These are phyloP conservation scores for Bretschneidera sinensis DNA, from an alignment of 345 rosid species.

Conservation along the genomic window DNA sequence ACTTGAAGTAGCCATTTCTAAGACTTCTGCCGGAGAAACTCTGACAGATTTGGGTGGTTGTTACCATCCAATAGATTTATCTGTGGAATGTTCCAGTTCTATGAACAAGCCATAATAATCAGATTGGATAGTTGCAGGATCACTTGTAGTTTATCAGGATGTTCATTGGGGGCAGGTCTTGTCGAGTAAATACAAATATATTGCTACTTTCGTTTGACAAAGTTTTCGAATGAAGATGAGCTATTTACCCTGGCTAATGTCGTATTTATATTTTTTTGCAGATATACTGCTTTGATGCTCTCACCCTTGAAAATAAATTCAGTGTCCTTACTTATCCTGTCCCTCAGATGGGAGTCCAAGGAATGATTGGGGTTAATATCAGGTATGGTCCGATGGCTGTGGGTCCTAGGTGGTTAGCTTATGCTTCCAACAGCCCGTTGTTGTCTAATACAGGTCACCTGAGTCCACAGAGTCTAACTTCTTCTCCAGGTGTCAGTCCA, in stretches of 20 bases:
- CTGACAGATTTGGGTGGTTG: conserved; percentile 1
- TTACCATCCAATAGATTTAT: neutral
- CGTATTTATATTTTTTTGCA: conserved; percentile 36
- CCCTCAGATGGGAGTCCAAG: conserved; percentile 83
- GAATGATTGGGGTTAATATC: conserved; percentile 60
- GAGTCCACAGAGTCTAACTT: conserved; percentile 92
- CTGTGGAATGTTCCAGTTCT: conserved; percentile 1
- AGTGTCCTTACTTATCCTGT: conserved; percentile 91
- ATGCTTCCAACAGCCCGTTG: conserved; percentile 81
- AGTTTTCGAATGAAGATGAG: conserved; percentile 5
- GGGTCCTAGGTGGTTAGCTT: conserved; percentile 96
- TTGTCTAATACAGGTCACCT: conserved; percentile 72
- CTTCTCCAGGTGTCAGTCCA: conserved; percentile 90
- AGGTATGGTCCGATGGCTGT: conserved; percentile 99
- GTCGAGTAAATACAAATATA: neutral
- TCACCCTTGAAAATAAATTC: conserved; percentile 87
- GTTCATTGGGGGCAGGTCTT: conserved; percentile 13
- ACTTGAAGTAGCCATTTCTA: too few species aligned
- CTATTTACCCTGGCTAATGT: conserved; percentile 10
- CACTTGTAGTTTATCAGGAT: conserved; percentile 6
- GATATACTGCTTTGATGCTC: conserved; percentile 96
- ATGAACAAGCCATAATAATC: conserved; percentile 5
- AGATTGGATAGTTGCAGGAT: conserved; percentile 13
- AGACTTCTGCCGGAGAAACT: neutral
- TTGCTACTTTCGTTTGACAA: conserved; percentile 3